Percentiles rank a stretch among this genome's conserved stretches.
These are phyloP conservation scores for Aspergillus neoniger DNA, from an alignment of 2,329 filamentous ascomycete genomes.

Conservation along the genomic window DNA sequence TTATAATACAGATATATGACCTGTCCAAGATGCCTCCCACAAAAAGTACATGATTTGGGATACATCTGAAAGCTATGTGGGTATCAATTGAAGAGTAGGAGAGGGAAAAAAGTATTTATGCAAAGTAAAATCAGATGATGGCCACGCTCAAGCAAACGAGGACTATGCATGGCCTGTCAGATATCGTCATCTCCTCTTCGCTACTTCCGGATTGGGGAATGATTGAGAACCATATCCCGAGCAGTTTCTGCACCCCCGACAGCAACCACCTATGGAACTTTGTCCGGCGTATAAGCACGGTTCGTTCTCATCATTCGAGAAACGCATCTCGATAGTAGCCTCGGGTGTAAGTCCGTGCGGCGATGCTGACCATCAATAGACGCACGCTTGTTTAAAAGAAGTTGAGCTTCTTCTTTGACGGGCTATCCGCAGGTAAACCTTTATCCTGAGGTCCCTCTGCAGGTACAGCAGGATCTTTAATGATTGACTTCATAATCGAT, in stretches of 20 bases:
- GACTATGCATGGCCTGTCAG: background rate
- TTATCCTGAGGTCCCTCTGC: slow-evolving; percentile 14
- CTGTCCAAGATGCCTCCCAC: background rate
- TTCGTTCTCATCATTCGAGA: background rate
- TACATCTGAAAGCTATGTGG: slow-evolving; percentile 13
- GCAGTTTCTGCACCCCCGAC: background rate
- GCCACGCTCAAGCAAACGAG: background rate
- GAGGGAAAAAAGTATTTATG: background rate
- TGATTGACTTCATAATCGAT: slow-evolving; percentile 12
- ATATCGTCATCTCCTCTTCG: background rate
- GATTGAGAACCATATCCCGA: background rate
- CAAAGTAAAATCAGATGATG: background rate
- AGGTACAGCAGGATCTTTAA: slow-evolving; percentile 21
- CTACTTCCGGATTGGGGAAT: background rate
- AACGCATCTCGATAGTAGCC: background rate
- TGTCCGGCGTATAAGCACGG: background rate
- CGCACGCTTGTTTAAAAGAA: slow-evolving; percentile 29
- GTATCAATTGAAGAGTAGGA: slow-evolving; percentile 14
- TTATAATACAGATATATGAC: background rate
- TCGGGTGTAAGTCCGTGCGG: background rate
- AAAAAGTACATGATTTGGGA: background rate
- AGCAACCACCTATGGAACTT: background rate
- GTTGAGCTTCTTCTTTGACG: slow-evolving; percentile 28
- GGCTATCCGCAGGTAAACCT: slow-evolving; percentile 18
- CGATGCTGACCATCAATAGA: background rate